Evolutionary conservation across 2,329 filamentous ascomycete species (phyloP).

Genomic region (Aspergillus sp.): DNA sequence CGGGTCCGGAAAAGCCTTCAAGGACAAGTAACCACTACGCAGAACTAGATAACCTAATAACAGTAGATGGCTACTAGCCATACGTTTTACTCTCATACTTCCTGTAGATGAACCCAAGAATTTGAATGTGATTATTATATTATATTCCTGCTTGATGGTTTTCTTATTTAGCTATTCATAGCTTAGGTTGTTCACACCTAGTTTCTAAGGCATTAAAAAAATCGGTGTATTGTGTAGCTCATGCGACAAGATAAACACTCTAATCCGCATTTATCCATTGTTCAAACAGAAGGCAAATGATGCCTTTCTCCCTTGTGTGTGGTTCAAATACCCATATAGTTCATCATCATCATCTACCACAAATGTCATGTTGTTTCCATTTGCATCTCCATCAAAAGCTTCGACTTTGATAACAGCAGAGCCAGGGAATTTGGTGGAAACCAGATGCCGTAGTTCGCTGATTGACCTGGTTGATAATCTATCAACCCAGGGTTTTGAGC

Average conservation of each 20-base stretch:
- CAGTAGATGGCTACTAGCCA: no score
- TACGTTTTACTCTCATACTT: no score
- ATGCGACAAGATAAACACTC: not conserved
- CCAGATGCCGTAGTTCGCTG: slow-evolving; percentile 62
- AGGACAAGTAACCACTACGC: slow-evolving; percentile 33
- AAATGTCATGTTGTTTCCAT: slow-evolving; percentile 62
- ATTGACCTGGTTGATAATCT: slow-evolving; percentile 61
- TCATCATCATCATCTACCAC: slow-evolving; percentile 70
- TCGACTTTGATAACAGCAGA: slow-evolving; percentile 62
- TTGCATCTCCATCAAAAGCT: slow-evolving; percentile 62
- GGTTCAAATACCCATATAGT: slow-evolving; percentile 68
- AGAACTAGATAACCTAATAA: no score
- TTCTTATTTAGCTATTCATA: not conserved
- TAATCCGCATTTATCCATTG: slow-evolving; percentile 6
- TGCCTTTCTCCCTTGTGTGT: slow-evolving; percentile 58
- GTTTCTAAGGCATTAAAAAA: not conserved
- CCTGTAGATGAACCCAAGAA: not conserved
- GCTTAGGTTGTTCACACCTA: not conserved
- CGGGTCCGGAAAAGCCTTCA: slow-evolving; percentile 62
- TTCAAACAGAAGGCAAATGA: slow-evolving; percentile 51
- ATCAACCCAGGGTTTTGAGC: slow-evolving; percentile 61
- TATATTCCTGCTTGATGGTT: not conserved
- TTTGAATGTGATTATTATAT: not conserved
- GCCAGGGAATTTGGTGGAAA: slow-evolving; percentile 61
- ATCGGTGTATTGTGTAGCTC: not conserved